Evolutionary conservation across 257 asterid species (phyloP).

Genomic region (Buddleja alternifolia): DNA sequence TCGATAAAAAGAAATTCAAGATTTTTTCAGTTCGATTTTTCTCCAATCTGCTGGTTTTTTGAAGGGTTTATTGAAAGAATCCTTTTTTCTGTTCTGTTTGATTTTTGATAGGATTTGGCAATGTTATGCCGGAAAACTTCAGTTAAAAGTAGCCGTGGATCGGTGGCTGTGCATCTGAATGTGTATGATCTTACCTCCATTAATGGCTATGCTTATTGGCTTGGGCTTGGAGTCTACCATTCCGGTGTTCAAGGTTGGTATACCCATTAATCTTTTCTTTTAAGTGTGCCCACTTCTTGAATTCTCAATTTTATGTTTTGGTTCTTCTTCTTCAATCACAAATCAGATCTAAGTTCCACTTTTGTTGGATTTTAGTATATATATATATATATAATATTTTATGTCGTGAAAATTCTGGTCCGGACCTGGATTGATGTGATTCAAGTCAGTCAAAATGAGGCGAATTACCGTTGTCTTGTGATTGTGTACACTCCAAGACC

Average conservation of each 20-base stretch:
- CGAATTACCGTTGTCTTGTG: no score
- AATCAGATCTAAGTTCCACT: conserved; percentile 34
- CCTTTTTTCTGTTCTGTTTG: background rate
- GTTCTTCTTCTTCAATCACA: background rate
- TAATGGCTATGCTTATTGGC: conserved; percentile 87
- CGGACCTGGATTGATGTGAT: no score
- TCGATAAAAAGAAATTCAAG: background rate
- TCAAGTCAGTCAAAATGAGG: no score
- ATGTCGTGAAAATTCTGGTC: background rate
- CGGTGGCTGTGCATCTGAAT: conserved; percentile 71
- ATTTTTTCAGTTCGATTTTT: background rate
- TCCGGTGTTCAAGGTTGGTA: conserved; percentile 83
- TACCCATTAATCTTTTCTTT: background rate
- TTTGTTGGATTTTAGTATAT: background rate
- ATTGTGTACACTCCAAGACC: no score
- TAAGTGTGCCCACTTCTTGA: background rate
- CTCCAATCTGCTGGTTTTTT: no score
- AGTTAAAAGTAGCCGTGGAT: conserved; percentile 52
- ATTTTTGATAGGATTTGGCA: background rate
- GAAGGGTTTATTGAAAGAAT: no score
- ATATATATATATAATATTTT: background rate
- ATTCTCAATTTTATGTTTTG: background rate
- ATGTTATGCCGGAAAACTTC: conserved; percentile 75
- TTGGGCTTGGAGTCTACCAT: conserved; percentile 88
- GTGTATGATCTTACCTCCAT: conserved; percentile 77